phyloP scores from a whole-genome alignment of 768 basidiomycete genomes.

The Tylopilus balloui region DNA sequence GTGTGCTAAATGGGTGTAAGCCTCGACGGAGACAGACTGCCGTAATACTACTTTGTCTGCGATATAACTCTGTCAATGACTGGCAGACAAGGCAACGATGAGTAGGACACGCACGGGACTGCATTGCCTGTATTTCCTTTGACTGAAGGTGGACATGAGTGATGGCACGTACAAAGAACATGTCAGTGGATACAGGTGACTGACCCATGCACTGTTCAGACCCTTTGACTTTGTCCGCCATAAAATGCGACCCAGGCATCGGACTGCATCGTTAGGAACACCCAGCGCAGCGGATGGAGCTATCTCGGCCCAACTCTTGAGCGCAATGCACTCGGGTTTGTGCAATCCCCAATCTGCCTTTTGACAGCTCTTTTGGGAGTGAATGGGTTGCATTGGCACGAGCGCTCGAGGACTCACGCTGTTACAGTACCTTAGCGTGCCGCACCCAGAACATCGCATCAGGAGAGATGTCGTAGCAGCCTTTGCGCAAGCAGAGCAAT shows the following conservation, averaged over 20 bases:
- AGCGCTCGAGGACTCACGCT: constrained; percentile 40
- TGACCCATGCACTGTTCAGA: constrained; percentile 52
- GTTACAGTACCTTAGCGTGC: constrained; percentile 70
- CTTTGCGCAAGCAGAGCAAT: constrained; percentile 69
- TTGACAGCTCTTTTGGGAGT: constrained; percentile 54
- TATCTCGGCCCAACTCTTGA: constrained; percentile 52
- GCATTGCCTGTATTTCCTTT: constrained; percentile 61
- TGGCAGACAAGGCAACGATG: background rate
- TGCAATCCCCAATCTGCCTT: constrained; percentile 69
- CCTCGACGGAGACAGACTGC: constrained; percentile 42
- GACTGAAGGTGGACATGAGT: constrained; percentile 37
- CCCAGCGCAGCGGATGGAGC: constrained; percentile 45
- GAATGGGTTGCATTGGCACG: background rate
- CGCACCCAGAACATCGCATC: constrained; percentile 74
- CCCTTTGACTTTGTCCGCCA: constrained; percentile 61
- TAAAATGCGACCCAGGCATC: constrained; percentile 73
- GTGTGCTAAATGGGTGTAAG: constrained; percentile 69
- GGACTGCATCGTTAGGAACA: constrained; percentile 72
- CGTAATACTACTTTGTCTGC: constrained; percentile 57
- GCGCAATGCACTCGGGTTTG: constrained; percentile 71
- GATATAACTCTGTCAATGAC: background rate
- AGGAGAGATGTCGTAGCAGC: constrained; percentile 37
- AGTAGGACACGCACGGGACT: constrained; percentile 58
- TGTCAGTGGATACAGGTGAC: constrained; percentile 21
- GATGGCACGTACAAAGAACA: background rate